Conservation (phyloP, 345 rosid genomes). For the Citrus mangshanensis region DNA sequence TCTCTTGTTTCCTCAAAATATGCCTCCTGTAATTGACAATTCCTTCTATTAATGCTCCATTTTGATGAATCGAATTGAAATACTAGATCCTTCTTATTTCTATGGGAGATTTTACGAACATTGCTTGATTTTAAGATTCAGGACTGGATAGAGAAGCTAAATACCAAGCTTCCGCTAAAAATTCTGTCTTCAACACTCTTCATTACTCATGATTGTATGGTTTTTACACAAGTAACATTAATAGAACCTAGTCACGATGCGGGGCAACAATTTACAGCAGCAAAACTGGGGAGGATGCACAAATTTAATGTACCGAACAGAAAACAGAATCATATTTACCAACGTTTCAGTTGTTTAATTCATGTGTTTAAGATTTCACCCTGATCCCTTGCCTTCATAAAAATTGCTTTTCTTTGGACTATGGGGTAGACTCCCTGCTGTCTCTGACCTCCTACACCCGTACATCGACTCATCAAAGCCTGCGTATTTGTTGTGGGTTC, state of each 20-base stretch:
- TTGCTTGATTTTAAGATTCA: too few relatives aligned
- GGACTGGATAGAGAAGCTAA: neutral
- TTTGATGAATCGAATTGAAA: too few relatives aligned
- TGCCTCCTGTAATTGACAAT: too few relatives aligned
- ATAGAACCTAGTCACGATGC: neutral
- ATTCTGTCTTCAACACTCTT: neutral
- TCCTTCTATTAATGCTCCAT: too few relatives aligned
- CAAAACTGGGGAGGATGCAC: neutral
- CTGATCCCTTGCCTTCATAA: conserved; percentile 14
- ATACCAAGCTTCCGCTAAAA: neutral
- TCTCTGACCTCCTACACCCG: conserved; percentile 23
- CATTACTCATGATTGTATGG: too few relatives aligned
- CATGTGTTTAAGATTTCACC: neutral
- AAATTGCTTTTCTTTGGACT: conserved; percentile 36
- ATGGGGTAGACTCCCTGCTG: conserved; percentile 50
- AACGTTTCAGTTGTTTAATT: neutral
- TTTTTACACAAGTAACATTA: neutral
- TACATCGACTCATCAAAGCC: conserved; percentile 30
- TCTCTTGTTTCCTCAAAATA: too few relatives aligned
- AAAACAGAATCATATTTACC: neutral
- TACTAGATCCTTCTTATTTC: too few relatives aligned
- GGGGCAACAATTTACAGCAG: neutral
- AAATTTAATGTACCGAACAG: neutral
- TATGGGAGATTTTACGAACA: too few relatives aligned
- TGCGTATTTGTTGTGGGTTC: conserved; percentile 22